Evolutionary conservation across 192 early-diverging fungal species (phyloP), one percentile per base, ranked within the genome.

Genomic region (Lunasporangiospora selenospora): DNA sequence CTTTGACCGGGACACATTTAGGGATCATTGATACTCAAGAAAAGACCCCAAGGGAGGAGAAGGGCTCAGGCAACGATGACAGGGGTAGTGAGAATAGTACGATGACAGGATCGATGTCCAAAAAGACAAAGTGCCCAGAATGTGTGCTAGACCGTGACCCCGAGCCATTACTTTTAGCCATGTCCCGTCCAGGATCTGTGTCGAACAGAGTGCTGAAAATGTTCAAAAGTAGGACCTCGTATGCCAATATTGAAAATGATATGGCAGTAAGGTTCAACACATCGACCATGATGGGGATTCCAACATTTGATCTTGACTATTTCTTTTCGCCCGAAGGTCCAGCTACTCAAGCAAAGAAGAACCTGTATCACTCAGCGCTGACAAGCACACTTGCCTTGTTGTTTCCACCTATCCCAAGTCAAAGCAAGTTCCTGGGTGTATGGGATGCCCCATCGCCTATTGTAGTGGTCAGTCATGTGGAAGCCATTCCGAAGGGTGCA

Each of bases 211-310:
- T 67, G 0, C 51, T 83, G 26, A 37, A 18, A 4, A 62, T 55
- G 49, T 83, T 83, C 52, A 16, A 47, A 16, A 31, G 55, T 29
- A 41, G 79, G 37, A 81, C 80, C 8, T 52, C 76, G 36, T 83
- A 83, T 29, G 73, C 82, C 10, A 83, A 83, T 51, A 65, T 81
- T 34, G 77, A 67, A 16, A 79, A 81, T 42, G 82, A 83, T 69
- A 59, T 77, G 52, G 54, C 67, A 0, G 82, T 83, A 13, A 50
- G 64, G 3, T 79, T 67, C 39, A 63, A 69, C 26, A 80, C 80
- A 11, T 75, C 50, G 34, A 52, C 52, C 21, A 65, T 62, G 58
- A 70, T 61, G 62, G 61, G 55, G 11, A 65, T 64, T 16, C 39
- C 65, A 11, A 64, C 41, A 4, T 77, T 71, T 38, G 75, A 65